A percentile compares a stretch with the other conserved stretches of the same genome.
These are phyloP conservation scores for Cryptococcus amylolentus DNA, from an alignment of 1,284 basidiomycete genomes.

Conservation along the genomic window DNA sequence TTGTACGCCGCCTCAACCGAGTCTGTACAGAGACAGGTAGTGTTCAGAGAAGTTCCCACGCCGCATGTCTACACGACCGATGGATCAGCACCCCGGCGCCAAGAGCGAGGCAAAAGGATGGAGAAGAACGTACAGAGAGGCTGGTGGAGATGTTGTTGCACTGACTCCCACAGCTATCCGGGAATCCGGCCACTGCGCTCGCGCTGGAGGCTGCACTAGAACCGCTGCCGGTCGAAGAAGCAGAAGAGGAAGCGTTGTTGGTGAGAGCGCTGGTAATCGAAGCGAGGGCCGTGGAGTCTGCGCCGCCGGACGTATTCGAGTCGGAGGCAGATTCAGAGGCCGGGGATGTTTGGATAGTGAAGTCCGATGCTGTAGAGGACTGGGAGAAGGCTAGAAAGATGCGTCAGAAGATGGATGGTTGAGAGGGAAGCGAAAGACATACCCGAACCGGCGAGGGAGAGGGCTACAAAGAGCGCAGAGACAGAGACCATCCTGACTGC, in stretches of 20 bases:
- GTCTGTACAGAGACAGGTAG: slow-evolving; percentile 14
- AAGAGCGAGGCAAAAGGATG: not conserved
- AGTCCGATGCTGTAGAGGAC: not conserved
- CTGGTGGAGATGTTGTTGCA: not conserved
- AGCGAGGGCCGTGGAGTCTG: not conserved
- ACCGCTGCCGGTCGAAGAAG: not conserved
- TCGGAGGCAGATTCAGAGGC: no score
- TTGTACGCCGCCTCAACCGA: slow-evolving; percentile 7
- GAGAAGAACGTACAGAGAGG: not conserved
- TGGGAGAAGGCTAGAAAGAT: not conserved
- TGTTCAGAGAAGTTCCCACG: slow-evolving; percentile 5
- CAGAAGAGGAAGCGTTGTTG: not conserved
- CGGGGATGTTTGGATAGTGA: not conserved
- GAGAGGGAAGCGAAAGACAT: not conserved
- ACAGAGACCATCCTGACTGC: no score
- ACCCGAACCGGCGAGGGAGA: not conserved
- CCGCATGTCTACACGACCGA: slow-evolving; percentile 8
- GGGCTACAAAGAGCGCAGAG: no score
- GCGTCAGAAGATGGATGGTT: not conserved
- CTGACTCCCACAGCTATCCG: not conserved
- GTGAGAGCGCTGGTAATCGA: not conserved
- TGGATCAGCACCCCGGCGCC: not conserved
- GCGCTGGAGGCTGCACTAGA: not conserved
- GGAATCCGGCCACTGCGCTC: not conserved
- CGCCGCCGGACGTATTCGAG: no score